Evolutionary conservation across 805 yeast species (phyloP).

Genomic region (Pichia manshurica): DNA sequence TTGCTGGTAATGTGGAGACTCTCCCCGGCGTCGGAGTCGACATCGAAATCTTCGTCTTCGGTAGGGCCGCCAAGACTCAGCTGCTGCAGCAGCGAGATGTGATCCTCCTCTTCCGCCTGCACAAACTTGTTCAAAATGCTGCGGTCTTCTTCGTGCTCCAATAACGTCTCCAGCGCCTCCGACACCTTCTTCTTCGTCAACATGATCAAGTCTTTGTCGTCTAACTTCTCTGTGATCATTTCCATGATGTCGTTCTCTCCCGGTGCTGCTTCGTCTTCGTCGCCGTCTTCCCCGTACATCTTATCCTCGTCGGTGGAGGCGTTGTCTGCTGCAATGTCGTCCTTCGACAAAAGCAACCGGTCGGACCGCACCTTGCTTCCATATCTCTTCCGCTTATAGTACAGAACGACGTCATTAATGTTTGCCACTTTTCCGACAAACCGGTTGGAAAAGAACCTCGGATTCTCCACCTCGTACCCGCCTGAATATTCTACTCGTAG

Average conservation of each 20-base stretch:
- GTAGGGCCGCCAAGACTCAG: conserved; percentile 34
- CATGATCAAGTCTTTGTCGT: conserved; percentile 57
- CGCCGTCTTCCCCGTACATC: conserved; percentile 25
- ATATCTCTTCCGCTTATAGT: conserved; percentile 41
- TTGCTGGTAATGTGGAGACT: conserved; percentile 4
- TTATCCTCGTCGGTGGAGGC: conserved; percentile 26
- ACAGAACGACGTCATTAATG: conserved; percentile 75
- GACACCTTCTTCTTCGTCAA: conserved; percentile 73
- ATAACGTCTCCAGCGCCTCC: conserved; percentile 63
- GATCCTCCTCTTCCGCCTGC: conserved; percentile 47
- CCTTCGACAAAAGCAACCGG: background rate
- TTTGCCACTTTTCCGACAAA: conserved; percentile 92
- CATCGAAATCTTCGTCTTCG: conserved; percentile 24
- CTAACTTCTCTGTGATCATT: conserved; percentile 57
- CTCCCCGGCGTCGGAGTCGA: conserved; percentile 5
- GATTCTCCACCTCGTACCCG: conserved; percentile 87
- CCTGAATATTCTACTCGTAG: conserved; percentile 85
- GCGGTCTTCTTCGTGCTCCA: conserved; percentile 75
- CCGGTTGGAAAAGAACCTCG: conserved; percentile 79
- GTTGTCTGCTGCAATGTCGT: background rate
- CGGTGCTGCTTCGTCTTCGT: conserved; percentile 23
- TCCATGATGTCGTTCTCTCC: conserved; percentile 31
- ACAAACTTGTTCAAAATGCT: conserved; percentile 60
- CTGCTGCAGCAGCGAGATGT: conserved; percentile 43
- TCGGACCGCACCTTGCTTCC: background rate